Base-by-base conservation (phyloP, 2,329 filamentous ascomycete genomes). In the Thielaviopsis populi region DNA sequence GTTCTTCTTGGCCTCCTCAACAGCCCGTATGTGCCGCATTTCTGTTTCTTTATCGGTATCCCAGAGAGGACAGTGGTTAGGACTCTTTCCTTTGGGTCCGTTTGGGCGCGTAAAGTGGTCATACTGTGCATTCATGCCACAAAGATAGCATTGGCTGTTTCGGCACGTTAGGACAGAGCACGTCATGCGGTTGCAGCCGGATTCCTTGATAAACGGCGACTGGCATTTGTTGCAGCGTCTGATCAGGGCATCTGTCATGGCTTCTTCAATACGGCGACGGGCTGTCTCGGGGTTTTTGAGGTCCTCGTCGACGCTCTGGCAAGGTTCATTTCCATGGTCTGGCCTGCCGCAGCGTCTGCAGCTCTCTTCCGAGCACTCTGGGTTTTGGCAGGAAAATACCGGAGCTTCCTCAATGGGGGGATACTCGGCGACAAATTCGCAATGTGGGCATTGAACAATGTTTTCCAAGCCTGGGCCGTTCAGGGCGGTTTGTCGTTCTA, bases 151-250 rank as follows among this genome's bases (percentile, higher is more conserved):
- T 67, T 84, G 81, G 0, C 79, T 69, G 54, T 82, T 80, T 1
- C 63, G 4, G 66, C 82, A 85, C 1, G 74, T 74, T 48, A 70
- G 61, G n/a, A 79, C 79, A 0, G 81, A 76, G 72, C 90, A 95
- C 0, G 73, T 79, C 81, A 95, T 89, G 74, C 91, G 91, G 75
- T 95, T 95, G 75, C 90, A 95, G 2, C 90, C 90, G 40, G 76
- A 72, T 42, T 85, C 81, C 71, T 95, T 95, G 71, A 95, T 80
- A 69, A 92, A 94, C 0, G 85, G 83, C n/a, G 83, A 81, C n/a
- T 79, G 70, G 76, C 82, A 84, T 68, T 79, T 79, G 69, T 89
- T 89, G 77, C 90, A 95, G 33, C 77, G 83, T 22, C 90, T 82
- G 63, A 95, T 87, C 68, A 95, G 70, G 1, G 90, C 90, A 17